Conservation (phyloP, 1,284 basidiomycete genomes). For the Leccinum fuscescens region DNA sequence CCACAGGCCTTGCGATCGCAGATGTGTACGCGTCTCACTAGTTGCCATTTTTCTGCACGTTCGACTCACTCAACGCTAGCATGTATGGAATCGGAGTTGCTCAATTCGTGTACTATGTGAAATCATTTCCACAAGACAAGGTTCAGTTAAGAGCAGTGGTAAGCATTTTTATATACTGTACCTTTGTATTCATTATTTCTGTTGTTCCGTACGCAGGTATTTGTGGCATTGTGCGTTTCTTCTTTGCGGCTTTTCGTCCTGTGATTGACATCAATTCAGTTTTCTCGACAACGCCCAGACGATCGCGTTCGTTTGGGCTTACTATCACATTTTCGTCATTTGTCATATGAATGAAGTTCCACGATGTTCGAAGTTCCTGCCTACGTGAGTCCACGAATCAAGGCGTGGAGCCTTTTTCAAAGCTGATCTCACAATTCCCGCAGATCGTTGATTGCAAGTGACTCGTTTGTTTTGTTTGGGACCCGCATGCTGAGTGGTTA, state of each 20-base stretch:
- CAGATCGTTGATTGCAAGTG: slow-evolving; percentile 13
- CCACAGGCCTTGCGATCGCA: slow-evolving; percentile 1
- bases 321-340: slow-evolving; percentile 5
- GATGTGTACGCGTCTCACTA: not conserved
- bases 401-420: not conserved
- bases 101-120: slow-evolving; percentile 21
- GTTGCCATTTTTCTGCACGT: not conserved
- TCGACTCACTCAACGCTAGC: slow-evolving; percentile 1
- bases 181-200: not conserved
- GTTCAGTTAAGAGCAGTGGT: slow-evolving; percentile 8
- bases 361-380: slow-evolving; percentile 4
- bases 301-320: not conserved
- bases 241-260: too few relatives aligned
- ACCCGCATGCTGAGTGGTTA: not conserved
- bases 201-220: slow-evolving; percentile 6
- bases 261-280: slow-evolving; percentile 11
- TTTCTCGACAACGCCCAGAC: slow-evolving; percentile 13
- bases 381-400: slow-evolving; percentile 11
- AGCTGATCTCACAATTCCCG: not conserved
- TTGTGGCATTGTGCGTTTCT: slow-evolving; percentile 11
- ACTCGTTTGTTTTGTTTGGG: not conserved
- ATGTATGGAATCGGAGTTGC: slow-evolving; percentile 13
- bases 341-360: slow-evolving; percentile 5
- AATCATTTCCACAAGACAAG: slow-evolving; percentile 20
- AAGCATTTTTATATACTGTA: not conserved